Evolutionary conservation across 108 stramenopile genomes (phyloP).

Genomic region (Fistulifera solaris): DNA sequence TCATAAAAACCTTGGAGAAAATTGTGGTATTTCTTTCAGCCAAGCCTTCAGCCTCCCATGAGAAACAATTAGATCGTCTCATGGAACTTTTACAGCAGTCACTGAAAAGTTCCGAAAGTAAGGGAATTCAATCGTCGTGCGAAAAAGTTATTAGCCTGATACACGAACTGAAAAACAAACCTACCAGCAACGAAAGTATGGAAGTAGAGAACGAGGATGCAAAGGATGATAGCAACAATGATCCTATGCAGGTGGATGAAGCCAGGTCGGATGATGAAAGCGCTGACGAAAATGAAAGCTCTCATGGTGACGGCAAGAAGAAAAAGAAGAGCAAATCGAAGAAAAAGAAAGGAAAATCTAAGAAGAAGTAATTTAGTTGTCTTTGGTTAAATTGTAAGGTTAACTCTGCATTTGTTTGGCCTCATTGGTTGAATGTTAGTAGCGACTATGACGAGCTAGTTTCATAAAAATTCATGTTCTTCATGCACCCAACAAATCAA

Average conservation of each 20-base stretch:
- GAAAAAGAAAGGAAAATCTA: slow-evolving; percentile 25
- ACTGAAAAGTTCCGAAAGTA: too few relatives aligned
- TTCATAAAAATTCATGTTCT: too few relatives aligned
- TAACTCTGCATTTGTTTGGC: too few relatives aligned
- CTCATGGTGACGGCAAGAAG: slow-evolving; percentile 14
- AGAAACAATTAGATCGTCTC: slow-evolving; percentile 7
- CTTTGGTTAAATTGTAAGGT: too few relatives aligned
- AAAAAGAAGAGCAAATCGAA: slow-evolving; percentile 35
- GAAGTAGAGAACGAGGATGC: not conserved
- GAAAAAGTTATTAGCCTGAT: slow-evolving; percentile 4
- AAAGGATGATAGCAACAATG: not conserved
- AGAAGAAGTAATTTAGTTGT: slow-evolving; percentile 3
- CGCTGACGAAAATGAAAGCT: not conserved
- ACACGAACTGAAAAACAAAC: slow-evolving; percentile 5
- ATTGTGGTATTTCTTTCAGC: slow-evolving; percentile 20
- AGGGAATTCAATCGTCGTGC: too few relatives aligned
- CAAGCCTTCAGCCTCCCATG: not conserved
- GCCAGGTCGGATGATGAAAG: slow-evolving; percentile 6
- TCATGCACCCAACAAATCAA: slow-evolving; percentile 8
- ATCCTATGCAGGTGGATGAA: slow-evolving; percentile 6
- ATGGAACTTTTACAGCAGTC: slow-evolving; percentile 11
- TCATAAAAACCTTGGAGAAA: slow-evolving; percentile 42
- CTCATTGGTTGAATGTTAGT: too few relatives aligned
- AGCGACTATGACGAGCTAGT: too few relatives aligned
- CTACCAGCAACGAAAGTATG: not conserved